A percentile compares a stretch with the other conserved stretches of the same genome.
These are phyloP conservation scores for Pontederia crassipes DNA, from an alignment of 176 grass and related monocot genomes.

Conservation along the genomic window DNA sequence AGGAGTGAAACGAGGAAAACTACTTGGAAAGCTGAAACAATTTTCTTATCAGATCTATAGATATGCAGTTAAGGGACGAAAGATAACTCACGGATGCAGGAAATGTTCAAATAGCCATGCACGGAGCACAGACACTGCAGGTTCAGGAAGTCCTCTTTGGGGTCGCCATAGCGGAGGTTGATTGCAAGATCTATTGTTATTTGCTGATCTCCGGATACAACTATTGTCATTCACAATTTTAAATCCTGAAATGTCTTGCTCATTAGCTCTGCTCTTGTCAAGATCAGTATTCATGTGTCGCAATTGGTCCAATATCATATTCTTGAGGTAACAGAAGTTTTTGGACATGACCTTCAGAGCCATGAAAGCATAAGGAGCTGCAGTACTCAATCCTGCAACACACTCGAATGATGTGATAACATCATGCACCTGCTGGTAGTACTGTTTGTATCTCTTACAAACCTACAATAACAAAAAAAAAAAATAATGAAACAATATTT, in stretches of 20 bases:
- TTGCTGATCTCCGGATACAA: background rate
- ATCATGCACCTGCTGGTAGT: constrained; percentile 11
- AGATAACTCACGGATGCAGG: constrained; percentile 4
- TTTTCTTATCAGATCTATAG: background rate
- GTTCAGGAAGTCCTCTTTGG: constrained; percentile 10
- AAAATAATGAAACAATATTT: background rate
- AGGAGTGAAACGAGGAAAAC: no score
- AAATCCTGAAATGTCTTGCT: background rate
- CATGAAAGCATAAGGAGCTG: constrained; percentile 3
- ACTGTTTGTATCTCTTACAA: constrained; percentile 5
- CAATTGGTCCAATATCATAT: constrained; percentile 1
- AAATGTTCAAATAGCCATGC: constrained; percentile 13
- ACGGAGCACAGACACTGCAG: background rate
- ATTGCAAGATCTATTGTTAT: background rate
- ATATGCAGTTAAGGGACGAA: background rate
- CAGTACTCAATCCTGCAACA: constrained; percentile 7
- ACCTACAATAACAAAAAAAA: background rate
- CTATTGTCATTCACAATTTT: no score
- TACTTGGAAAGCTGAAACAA: no score
- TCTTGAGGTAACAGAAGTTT: background rate
- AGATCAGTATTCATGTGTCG: background rate
- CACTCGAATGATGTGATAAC: constrained; percentile 6
- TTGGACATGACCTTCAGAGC: constrained; percentile 10
- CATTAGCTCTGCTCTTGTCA: background rate
- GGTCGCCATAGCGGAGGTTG: constrained; percentile 3